Conservation (phyloP, 208 protist genomes). For the Angomonas deanei region DNA sequence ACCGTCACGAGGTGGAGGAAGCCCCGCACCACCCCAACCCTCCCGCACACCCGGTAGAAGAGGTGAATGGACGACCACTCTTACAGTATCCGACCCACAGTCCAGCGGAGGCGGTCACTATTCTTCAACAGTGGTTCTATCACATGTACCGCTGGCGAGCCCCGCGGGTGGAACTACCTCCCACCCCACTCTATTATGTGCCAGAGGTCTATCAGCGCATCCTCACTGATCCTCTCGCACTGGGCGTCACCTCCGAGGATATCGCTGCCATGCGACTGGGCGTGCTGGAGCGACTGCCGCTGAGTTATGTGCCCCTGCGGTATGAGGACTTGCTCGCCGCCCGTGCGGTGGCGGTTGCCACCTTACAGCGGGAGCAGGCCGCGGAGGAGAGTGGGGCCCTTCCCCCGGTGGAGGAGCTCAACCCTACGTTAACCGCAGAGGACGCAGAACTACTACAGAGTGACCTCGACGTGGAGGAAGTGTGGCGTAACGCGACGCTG, state of each 20-base stretch:
- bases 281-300: neutral
- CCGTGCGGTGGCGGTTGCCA: conserved; percentile 13
- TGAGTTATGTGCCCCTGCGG: neutral
- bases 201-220: neutral
- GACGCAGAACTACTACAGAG: conserved; percentile 67
- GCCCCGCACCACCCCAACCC: too few species aligned
- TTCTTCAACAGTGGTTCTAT: neutral
- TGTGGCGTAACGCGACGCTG: conserved; percentile 43
- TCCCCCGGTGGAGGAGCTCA: neutral
- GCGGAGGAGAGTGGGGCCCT: neutral
- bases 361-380: conserved; percentile 7
- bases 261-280: neutral
- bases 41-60: too few species aligned
- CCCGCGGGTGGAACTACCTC: neutral
- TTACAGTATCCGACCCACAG: neutral
- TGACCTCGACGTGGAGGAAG: conserved; percentile 56
- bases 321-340: neutral
- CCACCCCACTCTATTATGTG: neutral
- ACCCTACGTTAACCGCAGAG: conserved; percentile 23
- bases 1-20: neutral
- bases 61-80: neutral
- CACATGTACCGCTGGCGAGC: neutral
- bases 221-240: neutral
- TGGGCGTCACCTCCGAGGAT: neutral
- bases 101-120: neutral